phyloP scores from a whole-genome alignment of 768 basidiomycete genomes.

The Phlebiopsis flavidoalba region DNA sequence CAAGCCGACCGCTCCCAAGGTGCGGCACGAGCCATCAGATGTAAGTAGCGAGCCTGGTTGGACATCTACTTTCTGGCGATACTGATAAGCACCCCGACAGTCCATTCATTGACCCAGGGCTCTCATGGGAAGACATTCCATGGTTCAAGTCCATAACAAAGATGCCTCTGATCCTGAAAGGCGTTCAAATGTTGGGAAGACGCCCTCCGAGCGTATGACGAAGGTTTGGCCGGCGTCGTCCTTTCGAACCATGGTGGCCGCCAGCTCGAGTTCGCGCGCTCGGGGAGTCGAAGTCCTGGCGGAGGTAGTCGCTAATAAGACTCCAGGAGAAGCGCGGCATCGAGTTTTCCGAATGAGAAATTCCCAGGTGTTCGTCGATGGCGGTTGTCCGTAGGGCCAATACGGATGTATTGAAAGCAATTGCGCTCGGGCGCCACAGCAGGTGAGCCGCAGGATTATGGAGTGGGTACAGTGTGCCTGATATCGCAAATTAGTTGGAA shows the following conservation, averaged over 20 bases:
- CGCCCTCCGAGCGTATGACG: conserved; percentile 45
- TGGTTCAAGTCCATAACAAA: conserved; percentile 61
- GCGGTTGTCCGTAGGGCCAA: conserved; percentile 84
- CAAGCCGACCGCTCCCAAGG: conserved; percentile 79
- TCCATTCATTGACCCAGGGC: conserved; percentile 92
- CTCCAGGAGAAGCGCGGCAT: conserved; percentile 45
- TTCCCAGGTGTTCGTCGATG: conserved; percentile 86
- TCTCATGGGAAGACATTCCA: conserved; percentile 80
- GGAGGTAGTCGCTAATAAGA: conserved; percentile 73
- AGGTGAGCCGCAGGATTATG: not conserved
- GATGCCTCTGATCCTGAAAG: conserved; percentile 63
- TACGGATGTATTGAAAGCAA: conserved; percentile 83
- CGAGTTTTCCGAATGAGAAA: conserved; percentile 68
- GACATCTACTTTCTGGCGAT: not conserved
- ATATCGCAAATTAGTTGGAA: conserved; percentile 41
- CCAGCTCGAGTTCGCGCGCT: conserved; percentile 76
- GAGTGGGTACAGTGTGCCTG: conserved; percentile 13
- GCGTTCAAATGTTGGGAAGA: conserved; percentile 63
- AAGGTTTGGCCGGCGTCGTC: conserved; percentile 41
- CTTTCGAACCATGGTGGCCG: conserved; percentile 53
- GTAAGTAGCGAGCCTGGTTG: conserved; percentile 34
- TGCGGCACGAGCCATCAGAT: conserved; percentile 88
- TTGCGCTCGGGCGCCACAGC: conserved; percentile 67
- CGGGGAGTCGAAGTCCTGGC: conserved; percentile 88
- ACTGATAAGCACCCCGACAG: conserved; percentile 28